Evolutionary conservation across 192 early-diverging fungal species (phyloP).

Genomic region (Backusella psychrophila): DNA sequence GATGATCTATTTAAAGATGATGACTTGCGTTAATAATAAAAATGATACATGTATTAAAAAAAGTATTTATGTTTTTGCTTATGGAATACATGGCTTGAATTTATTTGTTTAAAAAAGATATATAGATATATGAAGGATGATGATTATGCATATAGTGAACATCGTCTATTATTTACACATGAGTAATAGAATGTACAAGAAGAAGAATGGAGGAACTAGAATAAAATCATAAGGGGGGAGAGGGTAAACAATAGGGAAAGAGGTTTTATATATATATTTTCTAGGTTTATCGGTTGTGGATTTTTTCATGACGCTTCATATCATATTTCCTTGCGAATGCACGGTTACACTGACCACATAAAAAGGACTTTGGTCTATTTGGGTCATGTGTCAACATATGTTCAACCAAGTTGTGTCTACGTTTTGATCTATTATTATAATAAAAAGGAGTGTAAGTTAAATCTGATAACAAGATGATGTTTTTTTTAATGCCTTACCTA

Average conservation of each 20-base stretch:
- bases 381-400: constrained; percentile 25
- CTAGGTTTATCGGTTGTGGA: constrained; percentile 15
- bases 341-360: constrained; percentile 11
- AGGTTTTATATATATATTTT: neutral
- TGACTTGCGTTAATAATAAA: neutral
- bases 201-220: neutral
- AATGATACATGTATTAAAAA: neutral
- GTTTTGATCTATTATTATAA: constrained; percentile 15
- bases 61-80: neutral
- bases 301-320: constrained; percentile 25
- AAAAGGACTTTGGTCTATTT: constrained; percentile 13
- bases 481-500: constrained; percentile 7
- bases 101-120: constrained; percentile 2
- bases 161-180: neutral
- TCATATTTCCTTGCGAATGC: constrained; percentile 26
- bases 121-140: neutral
- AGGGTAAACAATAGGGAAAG: neutral
- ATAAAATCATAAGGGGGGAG: neutral
- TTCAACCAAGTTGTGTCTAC: constrained; percentile 20
- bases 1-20: constrained; percentile 11
- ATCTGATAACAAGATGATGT: neutral
- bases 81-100: neutral
- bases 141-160: neutral
- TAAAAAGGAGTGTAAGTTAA: neutral
- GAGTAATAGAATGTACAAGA: neutral